These are phyloP conservation scores for Pyrenula massariospora DNA, from an alignment of 495 filamentous ascomycete genomes.

Conservation along the genomic window DNA sequence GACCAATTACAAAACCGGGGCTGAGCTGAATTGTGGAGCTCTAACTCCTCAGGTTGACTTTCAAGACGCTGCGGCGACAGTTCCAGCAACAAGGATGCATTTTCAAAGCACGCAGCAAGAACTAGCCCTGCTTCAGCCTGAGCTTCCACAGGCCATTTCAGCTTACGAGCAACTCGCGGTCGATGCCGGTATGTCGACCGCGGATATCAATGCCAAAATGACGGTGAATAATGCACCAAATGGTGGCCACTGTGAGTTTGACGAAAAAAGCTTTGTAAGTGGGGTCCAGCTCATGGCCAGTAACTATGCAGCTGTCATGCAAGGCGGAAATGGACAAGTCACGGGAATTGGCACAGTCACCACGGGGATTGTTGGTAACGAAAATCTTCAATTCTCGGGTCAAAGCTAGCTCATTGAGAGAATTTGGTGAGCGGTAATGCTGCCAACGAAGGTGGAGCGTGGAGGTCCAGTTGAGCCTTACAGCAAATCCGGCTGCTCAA, in stretches of 20 bases:
- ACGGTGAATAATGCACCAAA: conserved; percentile 35
- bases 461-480: no score
- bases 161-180: conserved; percentile 32
- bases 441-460: no score
- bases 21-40: conserved; percentile 35
- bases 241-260: conserved; percentile 39
- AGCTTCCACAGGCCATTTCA: conserved; percentile 29
- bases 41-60: conserved; percentile 32
- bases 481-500: no score
- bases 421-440: no score
- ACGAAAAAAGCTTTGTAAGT: conserved; percentile 30
- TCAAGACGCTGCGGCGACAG: conserved; percentile 15
- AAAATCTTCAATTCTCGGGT: conserved; percentile 20
- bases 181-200: conserved; percentile 17
- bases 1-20: conserved; percentile 25
- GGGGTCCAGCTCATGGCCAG: conserved; percentile 36
- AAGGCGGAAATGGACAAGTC: conserved; percentile 28
- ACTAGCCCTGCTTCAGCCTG: conserved; percentile 25
- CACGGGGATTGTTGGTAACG: conserved; percentile 30
- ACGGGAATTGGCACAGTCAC: conserved; percentile 30
- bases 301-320: conserved; percentile 30
- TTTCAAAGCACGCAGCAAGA: conserved; percentile 38
- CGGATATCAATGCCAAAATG: conserved; percentile 27
- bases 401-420: not conserved
- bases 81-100: conserved; percentile 26